A percentile compares a stretch with the other conserved stretches of the same genome.
Conservation (phyloP, 1,284 basidiomycete genomes). For the Cutaneotrichosporon cutaneum region DNA sequence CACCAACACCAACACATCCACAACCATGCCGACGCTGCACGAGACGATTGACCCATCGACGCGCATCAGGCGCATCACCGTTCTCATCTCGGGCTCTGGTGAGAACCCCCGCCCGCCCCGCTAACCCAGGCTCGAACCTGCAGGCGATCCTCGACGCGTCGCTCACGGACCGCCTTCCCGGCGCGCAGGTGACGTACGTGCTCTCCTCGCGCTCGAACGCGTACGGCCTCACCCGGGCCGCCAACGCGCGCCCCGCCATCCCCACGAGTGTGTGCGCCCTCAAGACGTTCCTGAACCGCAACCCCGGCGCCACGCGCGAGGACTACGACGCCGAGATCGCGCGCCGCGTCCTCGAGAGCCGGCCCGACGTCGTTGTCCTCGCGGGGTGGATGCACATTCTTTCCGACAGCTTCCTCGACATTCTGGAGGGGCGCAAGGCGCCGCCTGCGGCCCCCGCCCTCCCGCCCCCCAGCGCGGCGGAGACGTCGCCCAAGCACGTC, state of each 20-base stretch:
- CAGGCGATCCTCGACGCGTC: constrained; percentile 93
- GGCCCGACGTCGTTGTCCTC: constrained; percentile 84
- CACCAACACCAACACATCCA: background rate
- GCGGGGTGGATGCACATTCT: constrained; percentile 99
- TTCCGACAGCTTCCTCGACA: constrained; percentile 57
- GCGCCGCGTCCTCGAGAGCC: constrained; percentile 61
- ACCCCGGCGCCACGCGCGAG: constrained; percentile 70
- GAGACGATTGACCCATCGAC: constrained; percentile 27
- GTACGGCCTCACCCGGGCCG: constrained; percentile 80
- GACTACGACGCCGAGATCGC: constrained; percentile 89
- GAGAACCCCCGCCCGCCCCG: constrained; percentile 25
- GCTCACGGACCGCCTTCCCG: constrained; percentile 59
- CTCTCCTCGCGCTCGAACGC: constrained; percentile 91
- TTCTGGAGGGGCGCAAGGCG: constrained; percentile 46
- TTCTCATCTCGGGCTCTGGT: constrained; percentile 84
- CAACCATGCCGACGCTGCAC: constrained; percentile 32
- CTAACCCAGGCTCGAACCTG: constrained; percentile 76
- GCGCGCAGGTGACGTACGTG: constrained; percentile 73
- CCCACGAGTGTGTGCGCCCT: constrained; percentile 80
- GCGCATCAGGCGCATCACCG: constrained; percentile 56
- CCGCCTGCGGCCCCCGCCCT: constrained; percentile 35
- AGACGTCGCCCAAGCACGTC: background rate
- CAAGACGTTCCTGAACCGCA: constrained; percentile 75
- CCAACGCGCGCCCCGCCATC: constrained; percentile 68
- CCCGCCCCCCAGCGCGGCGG: constrained; percentile 26